Evolutionary conservation across 108 stramenopile genomes (phyloP), one percentile per base, ranked within the genome.

Genomic region (Cyclotella cryptica): DNA sequence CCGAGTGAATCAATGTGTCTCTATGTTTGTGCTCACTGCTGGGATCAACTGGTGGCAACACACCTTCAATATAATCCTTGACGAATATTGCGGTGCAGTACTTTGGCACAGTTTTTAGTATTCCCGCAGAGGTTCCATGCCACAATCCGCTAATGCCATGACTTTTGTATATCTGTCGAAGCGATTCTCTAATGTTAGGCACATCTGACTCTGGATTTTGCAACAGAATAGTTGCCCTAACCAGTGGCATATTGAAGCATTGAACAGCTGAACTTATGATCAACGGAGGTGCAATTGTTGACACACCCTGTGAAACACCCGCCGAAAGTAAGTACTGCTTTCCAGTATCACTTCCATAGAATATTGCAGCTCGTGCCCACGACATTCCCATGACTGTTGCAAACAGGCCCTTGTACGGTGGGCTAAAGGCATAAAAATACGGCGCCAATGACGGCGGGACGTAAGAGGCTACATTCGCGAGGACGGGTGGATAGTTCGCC

Each of bases 71-170:
- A 47, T 84, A 83, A 67, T 95, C 96, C 81, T 99, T 99, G 45
- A 98, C 92, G 17, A 91, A 78, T 15, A 99, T 92, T 0, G 97
- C 97, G 11, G 95, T 92, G 66, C 90, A 90, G 70, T 99, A 99
- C 57, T 99, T 99, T 4, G 98, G 98, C 22, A 99, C 98, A n/a
- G 97, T 98, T 77, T 99, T 99, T 35, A 98, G 83, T 22, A 98
- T 89, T 0, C 98, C 98, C 3, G 98, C 98, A 15, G 84, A 84
- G 11, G 95, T 95, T 17, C 98, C 98, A 68, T 96, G 96, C 96
- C 96, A 97, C 44, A 97, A 75, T 58, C 93, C 95, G 27, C 55
- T 28, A 18, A 92, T 19, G 2, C 94, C 97, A 71, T 96, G 77
- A 40, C 71, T 88, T 76, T 84, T 35, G 69, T 93, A 91, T 69